Evolutionary conservation across 2,329 filamentous ascomycete species (phyloP), one percentile per base, ranked within the genome.

Genomic region (Chaetomium strumarium): DNA sequence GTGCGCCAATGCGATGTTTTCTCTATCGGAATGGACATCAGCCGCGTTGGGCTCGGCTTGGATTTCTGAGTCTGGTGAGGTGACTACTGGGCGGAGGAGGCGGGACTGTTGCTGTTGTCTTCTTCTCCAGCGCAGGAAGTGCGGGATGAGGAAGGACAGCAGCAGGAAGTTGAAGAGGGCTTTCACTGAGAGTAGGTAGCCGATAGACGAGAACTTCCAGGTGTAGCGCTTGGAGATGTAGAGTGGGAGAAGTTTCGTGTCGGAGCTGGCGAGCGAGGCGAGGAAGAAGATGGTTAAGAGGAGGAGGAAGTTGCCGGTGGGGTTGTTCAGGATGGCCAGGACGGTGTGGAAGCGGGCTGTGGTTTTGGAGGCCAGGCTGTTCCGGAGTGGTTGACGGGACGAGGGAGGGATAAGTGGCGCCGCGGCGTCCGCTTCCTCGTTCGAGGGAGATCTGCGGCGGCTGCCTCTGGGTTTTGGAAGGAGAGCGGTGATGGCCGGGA

Each of bases 211-310:
- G 53, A 78, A 76, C 0, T 65, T 68, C 75, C 75, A 77, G 17
- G 60, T 49, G 38, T 76, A 77, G 1, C 75, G 67, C 55, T 70
- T 75, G 0, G 75, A 77, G 56, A 77, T 76, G 57, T 77, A 77
- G 52, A 76, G 74, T 1, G 74, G 67, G 7, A 77, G 66, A 0
- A 78, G 67, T 52, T 76, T 77, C 14, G 75, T 77, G 55, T 78
- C 75, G 19, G 75, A 74, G 61, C 73, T 76, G 6, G 75, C 75
- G 14, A 77, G 67, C 12, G 75, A 73, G 1, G 74, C 73, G 51
- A 77, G 68, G 48, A 77, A 67, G 60, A 76, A 74, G 58, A 70
- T 71, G 44, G 67, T 45, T 1, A 77, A 68, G 2, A 76, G 58
- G 2, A 78, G 63, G 2, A 64, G 63, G 34, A 75, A 68, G 60